These are phyloP conservation scores for Tuber aestivum DNA, from an alignment of 495 filamentous ascomycete species.

Conservation along the genomic window DNA sequence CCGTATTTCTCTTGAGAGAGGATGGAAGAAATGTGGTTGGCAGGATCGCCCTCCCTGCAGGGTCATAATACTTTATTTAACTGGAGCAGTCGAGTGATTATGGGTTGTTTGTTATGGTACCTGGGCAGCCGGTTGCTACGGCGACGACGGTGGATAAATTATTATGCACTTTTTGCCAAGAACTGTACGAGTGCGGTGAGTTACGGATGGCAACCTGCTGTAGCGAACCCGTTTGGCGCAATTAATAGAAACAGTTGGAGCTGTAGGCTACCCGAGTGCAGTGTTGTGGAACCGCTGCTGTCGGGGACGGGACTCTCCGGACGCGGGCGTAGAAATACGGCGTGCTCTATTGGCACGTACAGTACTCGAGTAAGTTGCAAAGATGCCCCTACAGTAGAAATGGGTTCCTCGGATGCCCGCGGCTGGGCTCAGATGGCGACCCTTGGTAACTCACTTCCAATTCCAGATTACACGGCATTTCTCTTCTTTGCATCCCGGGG, in stretches of 20 bases:
- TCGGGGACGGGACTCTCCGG: neutral
- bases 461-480: too few species aligned
- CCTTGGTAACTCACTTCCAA: neutral
- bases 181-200: too few species aligned
- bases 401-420: neutral
- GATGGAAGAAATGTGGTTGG: neutral
- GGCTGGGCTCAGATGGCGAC: neutral
- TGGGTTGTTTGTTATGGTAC: neutral
- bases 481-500: too few species aligned
- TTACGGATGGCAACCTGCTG: too few species aligned
- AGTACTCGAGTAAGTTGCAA: too few species aligned
- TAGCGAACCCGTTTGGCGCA: neutral
- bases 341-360: neutral
- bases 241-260: neutral
- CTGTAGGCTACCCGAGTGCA: too few species aligned
- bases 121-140: neutral
- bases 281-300: neutral
- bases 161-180: neutral
- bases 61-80: slow-evolving; percentile 6
- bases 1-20: neutral
- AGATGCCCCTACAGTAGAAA: neutral
- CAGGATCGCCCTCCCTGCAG: neutral
- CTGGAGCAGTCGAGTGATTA: neutral
- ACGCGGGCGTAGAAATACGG: neutral
- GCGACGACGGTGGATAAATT: neutral